Base-by-base conservation (phyloP, 2,329 filamentous ascomycete species). In the Rutstroemia sp. region DNA sequence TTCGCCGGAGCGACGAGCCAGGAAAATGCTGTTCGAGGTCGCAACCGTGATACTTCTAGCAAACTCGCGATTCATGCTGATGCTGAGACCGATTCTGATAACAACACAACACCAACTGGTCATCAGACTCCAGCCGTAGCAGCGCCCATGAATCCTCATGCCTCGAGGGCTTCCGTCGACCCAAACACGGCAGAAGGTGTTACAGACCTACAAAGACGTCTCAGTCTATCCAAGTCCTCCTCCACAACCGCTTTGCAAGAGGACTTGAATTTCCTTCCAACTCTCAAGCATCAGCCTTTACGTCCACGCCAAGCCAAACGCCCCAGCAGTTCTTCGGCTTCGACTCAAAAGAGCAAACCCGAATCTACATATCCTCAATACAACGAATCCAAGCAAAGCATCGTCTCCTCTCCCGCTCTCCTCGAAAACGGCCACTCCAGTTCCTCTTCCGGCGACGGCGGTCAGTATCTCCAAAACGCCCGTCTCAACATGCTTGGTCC, bases 221-320 rank as follows among this genome's bases (percentile, higher is more conserved):
- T 55, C 12, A 55, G 53, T 51, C 60, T 30, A 52, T 59, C 12
- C 63, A 65, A 50, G 64, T 62, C 2, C 60, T 63, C 41, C 53
- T 64, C n/a, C 42, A 65, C 23, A 57, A 63, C 46, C 34, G 38
- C 53, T 25, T 16, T 55, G 3, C 37, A 55, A 25, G 30, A 55
- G 50, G 60, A 66, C 50, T 56, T 70, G 14, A 71, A 62, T 52
- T 73, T 70, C 57, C 64, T 71, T 19, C 72, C 73, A 1, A 63
- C 70, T n/a, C 64, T 71, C 4, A 73, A 70, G 42, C 72, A 75
- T 41, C 73, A 74, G 42, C 65, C 73, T 8, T 66, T 76, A 9
- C 62, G 58, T 39, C 60, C 58, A 30, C 37, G 61, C 48, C 67
- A 61, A 69, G 62, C 58, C 56, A 66, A 58, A 54, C 48, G 27